These are phyloP conservation scores for Polychaeton citri DNA, from an alignment of 2,329 filamentous ascomycete genomes.

Conservation along the genomic window DNA sequence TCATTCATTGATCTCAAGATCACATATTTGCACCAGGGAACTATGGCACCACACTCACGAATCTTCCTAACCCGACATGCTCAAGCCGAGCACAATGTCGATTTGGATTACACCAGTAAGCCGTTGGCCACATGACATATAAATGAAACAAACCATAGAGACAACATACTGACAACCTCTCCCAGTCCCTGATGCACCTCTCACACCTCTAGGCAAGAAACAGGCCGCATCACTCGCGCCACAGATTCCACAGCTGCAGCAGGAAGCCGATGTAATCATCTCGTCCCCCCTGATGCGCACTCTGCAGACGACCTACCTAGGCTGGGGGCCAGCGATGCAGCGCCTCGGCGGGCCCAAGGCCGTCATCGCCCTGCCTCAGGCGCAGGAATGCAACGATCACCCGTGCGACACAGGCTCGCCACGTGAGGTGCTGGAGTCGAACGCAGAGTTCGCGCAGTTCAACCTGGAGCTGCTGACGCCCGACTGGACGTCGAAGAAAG, in stretches of 20 bases:
- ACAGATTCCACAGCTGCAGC: conserved; percentile 10
- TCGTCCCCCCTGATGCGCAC: conserved; percentile 19
- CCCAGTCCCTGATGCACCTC: conserved; percentile 19
- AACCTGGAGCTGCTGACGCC: conserved; percentile 13
- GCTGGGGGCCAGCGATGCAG: conserved; percentile 14
- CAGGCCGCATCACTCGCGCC: conserved; percentile 19
- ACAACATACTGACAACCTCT: too few species aligned
- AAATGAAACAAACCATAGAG: too few species aligned
- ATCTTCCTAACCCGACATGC: conserved; percentile 22
- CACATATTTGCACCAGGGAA: conserved; percentile 2
- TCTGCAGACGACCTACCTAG: conserved; percentile 19
- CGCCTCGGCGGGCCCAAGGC: conserved; percentile 15
- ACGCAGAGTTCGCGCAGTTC: conserved; percentile 16
- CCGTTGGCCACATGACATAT: too few species aligned
- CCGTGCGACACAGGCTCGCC: conserved; percentile 19
- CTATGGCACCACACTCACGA: conserved; percentile 20
- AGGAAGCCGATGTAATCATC: conserved; percentile 16
- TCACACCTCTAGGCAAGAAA: conserved; percentile 20
- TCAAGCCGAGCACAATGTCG: conserved; percentile 22
- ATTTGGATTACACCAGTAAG: conserved; percentile 18
- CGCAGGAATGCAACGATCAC: conserved; percentile 20
- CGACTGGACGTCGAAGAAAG: conserved; percentile 20
- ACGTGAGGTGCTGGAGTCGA: conserved; percentile 9
- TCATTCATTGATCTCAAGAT: too few species aligned
- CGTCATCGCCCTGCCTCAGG: conserved; percentile 17